Base-by-base conservation (phyloP, 331 rosid genomes). In the Saraca asoca region DNA sequence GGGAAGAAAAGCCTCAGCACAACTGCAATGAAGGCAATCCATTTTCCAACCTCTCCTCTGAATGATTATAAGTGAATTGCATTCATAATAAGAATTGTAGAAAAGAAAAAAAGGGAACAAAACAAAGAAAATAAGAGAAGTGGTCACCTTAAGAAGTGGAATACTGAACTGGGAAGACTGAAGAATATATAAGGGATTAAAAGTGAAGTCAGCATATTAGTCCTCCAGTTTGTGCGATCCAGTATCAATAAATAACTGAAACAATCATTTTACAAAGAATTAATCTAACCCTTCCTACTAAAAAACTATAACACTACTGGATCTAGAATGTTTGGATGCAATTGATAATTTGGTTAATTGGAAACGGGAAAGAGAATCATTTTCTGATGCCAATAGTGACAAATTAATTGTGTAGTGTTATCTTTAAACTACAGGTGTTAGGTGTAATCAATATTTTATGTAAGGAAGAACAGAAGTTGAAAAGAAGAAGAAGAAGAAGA, bases 201-300 rank as follows among this genome's bases (percentile, higher is more conserved):
- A 38, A 89, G 82, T 39, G 96, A 76, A 60, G 98, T 92, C 51
- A 89, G 75, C 87, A 92, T 89, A 46, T 92, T 92, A 11, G 96
- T 77, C 73, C 87, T 89, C 98, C 98, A 89, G 69, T 92, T 89
- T 61, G 96, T 92, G 41, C 95, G 91, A 51, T 92, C 98, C 85
- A 92, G 76, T 77, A 89, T 78, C 78, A 93, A 49, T 75, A 89
- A 69, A 78, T 93, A 87, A 44, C 98, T 93, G 88, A 62, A 76
- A 63, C 29, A 0, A 44, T 71, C 44, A 68, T 35, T 60, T 51
- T 51, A 33, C 10, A 46, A 35, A n/a, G 15, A 41, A 12, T 62
- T 46, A 77, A 34, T 33, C 10, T 38, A 29, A 41, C 19, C 6
- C 13, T 39, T 39, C 11, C 35, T 39, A 18, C 45, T 18, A 18